Conservation (phyloP, 148 eudicot genomes). For the Spergularia marina region DNA sequence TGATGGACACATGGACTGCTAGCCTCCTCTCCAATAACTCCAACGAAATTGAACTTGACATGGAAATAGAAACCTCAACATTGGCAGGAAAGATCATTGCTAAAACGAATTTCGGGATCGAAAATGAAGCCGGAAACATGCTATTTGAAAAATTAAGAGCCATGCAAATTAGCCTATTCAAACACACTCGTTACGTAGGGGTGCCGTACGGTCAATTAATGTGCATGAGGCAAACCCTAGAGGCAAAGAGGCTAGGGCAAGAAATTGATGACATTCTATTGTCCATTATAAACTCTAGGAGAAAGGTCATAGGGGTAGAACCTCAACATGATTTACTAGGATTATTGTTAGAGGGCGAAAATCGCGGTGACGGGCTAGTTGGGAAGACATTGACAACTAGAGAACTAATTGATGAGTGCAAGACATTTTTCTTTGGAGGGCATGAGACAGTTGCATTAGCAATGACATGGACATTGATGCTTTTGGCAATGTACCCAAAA, state of each 20-base stretch:
- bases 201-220: constrained; percentile 68
- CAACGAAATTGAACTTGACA: constrained; percentile 51
- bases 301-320: constrained; percentile 26
- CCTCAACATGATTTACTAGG: constrained; percentile 68
- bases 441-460: constrained; percentile 81
- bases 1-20: constrained; percentile 59
- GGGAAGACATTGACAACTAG: constrained; percentile 45
- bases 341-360: constrained; percentile 45
- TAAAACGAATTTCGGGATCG: constrained; percentile 72
- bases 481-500: constrained; percentile 56
- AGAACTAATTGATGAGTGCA: constrained; percentile 84
- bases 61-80: constrained; percentile 61
- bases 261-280: constrained; percentile 66
- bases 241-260: constrained; percentile 58
- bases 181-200: constrained; percentile 68
- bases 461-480: constrained; percentile 73
- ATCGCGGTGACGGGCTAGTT: constrained; percentile 25
- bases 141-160: constrained; percentile 57
- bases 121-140: constrained; percentile 40
- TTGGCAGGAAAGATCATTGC: constrained; percentile 86
- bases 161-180: constrained; percentile 66
- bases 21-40: constrained; percentile 28
- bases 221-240: constrained; percentile 41
- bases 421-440: constrained; percentile 89
- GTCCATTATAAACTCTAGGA: constrained; percentile 50